A percentile compares a stretch with the other conserved stretches of the same genome.
Evolutionary conservation across 1,139 yeast genomes (phyloP).

Genomic region (Sugiyamaella sp.): DNA sequence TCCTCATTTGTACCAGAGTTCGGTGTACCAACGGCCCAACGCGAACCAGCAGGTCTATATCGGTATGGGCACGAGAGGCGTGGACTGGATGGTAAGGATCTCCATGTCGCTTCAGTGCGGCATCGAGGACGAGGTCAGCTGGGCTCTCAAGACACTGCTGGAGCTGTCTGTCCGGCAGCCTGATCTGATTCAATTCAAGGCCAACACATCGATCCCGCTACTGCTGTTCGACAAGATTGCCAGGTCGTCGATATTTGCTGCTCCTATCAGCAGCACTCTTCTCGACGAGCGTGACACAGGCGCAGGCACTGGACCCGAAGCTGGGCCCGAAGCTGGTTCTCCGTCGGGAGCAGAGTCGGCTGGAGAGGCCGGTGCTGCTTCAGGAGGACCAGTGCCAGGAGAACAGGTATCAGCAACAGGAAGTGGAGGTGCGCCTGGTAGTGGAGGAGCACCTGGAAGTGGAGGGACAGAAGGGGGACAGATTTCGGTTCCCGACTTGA

Average conservation of each 20-base stretch:
- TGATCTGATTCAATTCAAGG: slow-evolving; percentile 52
- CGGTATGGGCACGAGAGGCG: slow-evolving; percentile 40
- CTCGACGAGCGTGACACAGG: not conserved
- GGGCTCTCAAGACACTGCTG: slow-evolving; percentile 66
- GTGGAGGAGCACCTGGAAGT: no score
- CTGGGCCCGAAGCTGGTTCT: not conserved
- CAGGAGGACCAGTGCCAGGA: no score
- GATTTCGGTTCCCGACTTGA: slow-evolving; percentile 4
- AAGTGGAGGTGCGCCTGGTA: no score
- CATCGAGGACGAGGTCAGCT: slow-evolving; percentile 60
- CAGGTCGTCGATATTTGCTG: slow-evolving; percentile 17
- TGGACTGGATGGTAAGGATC: slow-evolving; percentile 53
- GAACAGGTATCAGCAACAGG: no score
- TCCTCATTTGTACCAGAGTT: slow-evolving; percentile 40
- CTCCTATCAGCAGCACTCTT: slow-evolving; percentile 4
- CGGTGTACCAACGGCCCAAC: slow-evolving; percentile 29
- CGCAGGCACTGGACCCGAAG: not conserved
- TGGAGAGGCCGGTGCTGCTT: no score
- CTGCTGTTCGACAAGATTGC: slow-evolving; percentile 18
- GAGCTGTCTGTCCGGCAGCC: slow-evolving; percentile 58
- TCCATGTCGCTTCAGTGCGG: slow-evolving; percentile 65
- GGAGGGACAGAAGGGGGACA: not conserved
- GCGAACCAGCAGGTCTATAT: slow-evolving; percentile 22
- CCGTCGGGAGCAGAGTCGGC: not conserved
- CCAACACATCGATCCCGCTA: slow-evolving; percentile 44